Percentiles rank a stretch among this genome's conserved stretches.
These are phyloP conservation scores for Tuber calosporum DNA, from an alignment of 495 filamentous ascomycete species.

Conservation along the genomic window DNA sequence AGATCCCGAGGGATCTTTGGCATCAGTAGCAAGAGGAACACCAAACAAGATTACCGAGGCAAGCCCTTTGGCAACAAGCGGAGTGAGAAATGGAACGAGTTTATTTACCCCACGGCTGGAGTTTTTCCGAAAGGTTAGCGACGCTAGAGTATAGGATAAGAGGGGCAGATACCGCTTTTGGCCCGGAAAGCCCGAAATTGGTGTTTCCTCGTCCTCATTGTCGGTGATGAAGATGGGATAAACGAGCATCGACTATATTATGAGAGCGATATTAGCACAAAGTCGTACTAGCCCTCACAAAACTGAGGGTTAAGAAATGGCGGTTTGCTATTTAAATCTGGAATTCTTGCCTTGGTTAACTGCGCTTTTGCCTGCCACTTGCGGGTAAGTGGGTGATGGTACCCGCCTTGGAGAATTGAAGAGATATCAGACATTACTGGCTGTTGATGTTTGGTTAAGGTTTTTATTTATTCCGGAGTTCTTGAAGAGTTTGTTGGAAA, in stretches of 20 bases:
- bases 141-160: background rate
- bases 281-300: background rate
- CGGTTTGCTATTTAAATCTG: constrained; percentile 1
- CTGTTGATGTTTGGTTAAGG: background rate
- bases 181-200: constrained; percentile 81
- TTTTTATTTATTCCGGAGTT: background rate
- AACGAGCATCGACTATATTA: constrained; percentile 81
- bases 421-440: constrained; percentile 59
- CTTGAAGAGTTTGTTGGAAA: background rate
- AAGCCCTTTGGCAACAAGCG: constrained; percentile 80
- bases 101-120: constrained; percentile 74
- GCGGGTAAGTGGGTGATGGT: constrained; percentile 81
- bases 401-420: constrained; percentile 90
- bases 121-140: constrained; percentile 2
- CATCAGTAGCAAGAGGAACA: constrained; percentile 68
- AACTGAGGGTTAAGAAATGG: background rate
- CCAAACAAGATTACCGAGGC: constrained; percentile 92
- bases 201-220: constrained; percentile 80
- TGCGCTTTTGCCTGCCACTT: constrained; percentile 95
- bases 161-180: constrained; percentile 52
- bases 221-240: constrained; percentile 96
- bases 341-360: constrained; percentile 72
- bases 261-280: constrained; percentile 4
- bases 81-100: constrained; percentile 71
- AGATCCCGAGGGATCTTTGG: constrained; percentile 89